Conservation (phyloP, 345 rosid genomes). For the Euclidium syriacum region DNA sequence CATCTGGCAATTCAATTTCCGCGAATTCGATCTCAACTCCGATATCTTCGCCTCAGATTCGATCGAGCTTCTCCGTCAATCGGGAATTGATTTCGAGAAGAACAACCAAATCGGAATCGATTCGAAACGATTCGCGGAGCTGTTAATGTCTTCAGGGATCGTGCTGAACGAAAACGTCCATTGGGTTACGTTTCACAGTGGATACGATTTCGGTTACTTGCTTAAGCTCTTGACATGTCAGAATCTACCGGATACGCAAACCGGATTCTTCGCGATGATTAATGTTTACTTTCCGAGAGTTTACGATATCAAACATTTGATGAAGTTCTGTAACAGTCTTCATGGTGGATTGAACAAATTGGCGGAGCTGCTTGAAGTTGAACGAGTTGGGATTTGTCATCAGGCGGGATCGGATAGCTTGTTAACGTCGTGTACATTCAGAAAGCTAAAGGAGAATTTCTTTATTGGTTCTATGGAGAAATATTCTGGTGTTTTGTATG, state of each 20-base stretch:
- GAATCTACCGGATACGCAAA: slow-evolving; percentile 49
- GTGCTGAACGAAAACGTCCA: slow-evolving; percentile 63
- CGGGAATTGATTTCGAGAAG: slow-evolving; percentile 63
- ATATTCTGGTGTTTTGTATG: slow-evolving; percentile 70
- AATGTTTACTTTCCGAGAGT: slow-evolving; percentile 50
- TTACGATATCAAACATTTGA: slow-evolving; percentile 66
- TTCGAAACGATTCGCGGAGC: slow-evolving; percentile 46
- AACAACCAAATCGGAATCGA: slow-evolving; percentile 53
- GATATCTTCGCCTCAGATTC: slow-evolving; percentile 61
- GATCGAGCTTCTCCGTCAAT: slow-evolving; percentile 50
- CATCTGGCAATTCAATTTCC: slow-evolving; percentile 78
- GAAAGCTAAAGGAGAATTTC: slow-evolving; percentile 62
- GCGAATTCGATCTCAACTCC: slow-evolving; percentile 48
- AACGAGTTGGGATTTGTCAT: slow-evolving; percentile 66
- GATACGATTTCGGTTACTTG: slow-evolving; percentile 77
- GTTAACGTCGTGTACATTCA: slow-evolving; percentile 71
- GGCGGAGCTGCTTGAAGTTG: slow-evolving; percentile 61
- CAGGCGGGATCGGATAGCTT: slow-evolving; percentile 86
- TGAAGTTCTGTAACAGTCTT: slow-evolving; percentile 64
- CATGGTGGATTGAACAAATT: slow-evolving; percentile 80
- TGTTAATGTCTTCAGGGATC: slow-evolving; percentile 70
- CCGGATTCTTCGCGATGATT: slow-evolving; percentile 48
- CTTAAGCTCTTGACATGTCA: slow-evolving; percentile 60
- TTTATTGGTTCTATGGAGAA: slow-evolving; percentile 56
- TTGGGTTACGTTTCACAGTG: slow-evolving; percentile 80